Conservation (phyloP, 345 rosid species). For the Triadica sebifera region DNA sequence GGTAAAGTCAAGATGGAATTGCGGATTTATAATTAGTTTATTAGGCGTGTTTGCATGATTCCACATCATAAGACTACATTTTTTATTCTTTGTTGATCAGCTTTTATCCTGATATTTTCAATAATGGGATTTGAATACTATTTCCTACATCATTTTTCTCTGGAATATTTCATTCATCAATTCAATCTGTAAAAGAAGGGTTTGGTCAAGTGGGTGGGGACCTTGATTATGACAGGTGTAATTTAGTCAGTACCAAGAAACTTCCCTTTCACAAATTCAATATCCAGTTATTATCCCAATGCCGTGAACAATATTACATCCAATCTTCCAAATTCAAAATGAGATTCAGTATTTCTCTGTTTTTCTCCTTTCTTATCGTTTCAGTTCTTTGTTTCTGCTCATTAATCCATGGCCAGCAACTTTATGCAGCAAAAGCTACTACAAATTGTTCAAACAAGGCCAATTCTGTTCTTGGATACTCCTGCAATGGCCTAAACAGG, state of each 20-base stretch:
- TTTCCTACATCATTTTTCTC: background rate
- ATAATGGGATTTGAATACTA: background rate
- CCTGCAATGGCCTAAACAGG: constrained; percentile 64
- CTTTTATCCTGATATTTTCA: background rate
- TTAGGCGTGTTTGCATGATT: background rate
- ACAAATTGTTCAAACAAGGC: constrained; percentile 38
- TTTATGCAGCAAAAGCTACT: constrained; percentile 47
- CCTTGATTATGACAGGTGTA: background rate
- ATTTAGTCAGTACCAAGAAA: background rate
- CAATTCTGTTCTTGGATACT: constrained; percentile 61
- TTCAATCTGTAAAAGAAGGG: background rate
- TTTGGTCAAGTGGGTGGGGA: background rate
- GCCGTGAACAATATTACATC: background rate
- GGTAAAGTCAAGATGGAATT: too few relatives aligned
- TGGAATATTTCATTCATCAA: background rate
- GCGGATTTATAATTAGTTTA: too few relatives aligned
- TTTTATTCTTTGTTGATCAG: background rate
- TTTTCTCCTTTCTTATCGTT: constrained; percentile 13
- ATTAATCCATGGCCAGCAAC: constrained; percentile 58
- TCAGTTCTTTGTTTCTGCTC: constrained; percentile 22
- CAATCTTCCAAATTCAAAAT: constrained; percentile 13
- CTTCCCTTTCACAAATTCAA: background rate
- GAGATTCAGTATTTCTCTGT: constrained; percentile 18
- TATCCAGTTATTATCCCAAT: background rate
- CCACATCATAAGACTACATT: background rate